phyloP scores from a whole-genome alignment of 805 yeast genomes.

The Candida succiphila region DNA sequence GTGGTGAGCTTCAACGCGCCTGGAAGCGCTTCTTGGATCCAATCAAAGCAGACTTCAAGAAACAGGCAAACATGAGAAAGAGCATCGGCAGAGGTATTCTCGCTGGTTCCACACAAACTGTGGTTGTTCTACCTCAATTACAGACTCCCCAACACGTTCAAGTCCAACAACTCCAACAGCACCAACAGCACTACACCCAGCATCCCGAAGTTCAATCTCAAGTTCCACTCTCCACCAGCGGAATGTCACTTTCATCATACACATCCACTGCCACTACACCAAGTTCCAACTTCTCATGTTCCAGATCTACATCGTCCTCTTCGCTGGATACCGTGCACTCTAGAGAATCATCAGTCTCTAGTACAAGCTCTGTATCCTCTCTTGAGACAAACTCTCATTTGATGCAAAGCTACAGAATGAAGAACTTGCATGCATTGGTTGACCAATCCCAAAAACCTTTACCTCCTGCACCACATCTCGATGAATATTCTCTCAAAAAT shows the following conservation, averaged over 20 bases:
- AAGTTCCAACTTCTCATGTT: no score
- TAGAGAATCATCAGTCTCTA: slow-evolving; percentile 17
- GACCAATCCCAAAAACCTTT: slow-evolving; percentile 1
- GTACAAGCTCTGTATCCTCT: background rate
- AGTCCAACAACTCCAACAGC: slow-evolving; percentile 1
- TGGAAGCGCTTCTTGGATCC: slow-evolving; percentile 41
- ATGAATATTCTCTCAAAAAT: slow-evolving; percentile 14
- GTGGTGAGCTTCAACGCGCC: slow-evolving; percentile 30
- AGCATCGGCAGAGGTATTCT: slow-evolving; percentile 18
- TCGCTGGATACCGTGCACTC: slow-evolving; percentile 19
- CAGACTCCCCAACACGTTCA: background rate
- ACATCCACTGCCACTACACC: no score
- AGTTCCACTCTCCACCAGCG: background rate
- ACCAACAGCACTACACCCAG: background rate
- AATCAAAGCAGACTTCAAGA: slow-evolving; percentile 28
- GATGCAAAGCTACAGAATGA: slow-evolving; percentile 4
- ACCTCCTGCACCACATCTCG: slow-evolving; percentile 1
- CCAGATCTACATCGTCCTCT: slow-evolving; percentile 5
- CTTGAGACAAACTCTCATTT: slow-evolving; percentile 4
- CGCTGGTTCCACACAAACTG: slow-evolving; percentile 19
- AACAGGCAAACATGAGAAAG: slow-evolving; percentile 20
- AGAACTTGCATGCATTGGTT: slow-evolving; percentile 2
- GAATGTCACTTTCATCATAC: background rate
- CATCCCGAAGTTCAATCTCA: background rate
- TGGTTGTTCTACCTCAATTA: slow-evolving; percentile 2